These are phyloP conservation scores for Saccharomycopsis microspora DNA, from an alignment of 805 yeast genomes.

Conservation along the genomic window DNA sequence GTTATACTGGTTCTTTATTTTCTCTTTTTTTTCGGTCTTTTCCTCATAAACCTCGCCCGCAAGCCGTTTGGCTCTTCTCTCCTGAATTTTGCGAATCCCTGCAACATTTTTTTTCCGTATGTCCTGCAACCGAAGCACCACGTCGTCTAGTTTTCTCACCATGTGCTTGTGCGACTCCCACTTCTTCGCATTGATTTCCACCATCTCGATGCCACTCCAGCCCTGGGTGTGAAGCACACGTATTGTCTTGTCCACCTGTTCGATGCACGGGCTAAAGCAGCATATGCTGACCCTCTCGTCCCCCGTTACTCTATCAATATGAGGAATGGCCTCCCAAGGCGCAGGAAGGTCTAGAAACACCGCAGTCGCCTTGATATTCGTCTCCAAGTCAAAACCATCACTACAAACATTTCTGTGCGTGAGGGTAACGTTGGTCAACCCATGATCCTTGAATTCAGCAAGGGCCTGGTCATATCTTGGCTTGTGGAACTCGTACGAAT, in stretches of 20 bases:
- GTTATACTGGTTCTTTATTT: slow-evolving; percentile 46
- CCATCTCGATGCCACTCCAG: slow-evolving; percentile 85
- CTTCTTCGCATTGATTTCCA: slow-evolving; percentile 72
- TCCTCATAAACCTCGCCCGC: slow-evolving; percentile 16
- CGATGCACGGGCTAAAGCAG: slow-evolving; percentile 96
- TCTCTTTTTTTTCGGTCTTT: slow-evolving; percentile 16
- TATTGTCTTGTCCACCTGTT: slow-evolving; percentile 85
- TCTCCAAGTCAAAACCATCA: slow-evolving; percentile 60
- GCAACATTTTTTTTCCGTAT: slow-evolving; percentile 61
- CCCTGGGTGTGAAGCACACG: slow-evolving; percentile 63
- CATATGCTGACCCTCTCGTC: slow-evolving; percentile 57
- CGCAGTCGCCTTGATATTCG: slow-evolving; percentile 42
- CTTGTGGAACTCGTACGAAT: slow-evolving; percentile 86
- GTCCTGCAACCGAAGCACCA: slow-evolving; percentile 67
- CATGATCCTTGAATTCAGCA: slow-evolving; percentile 66
- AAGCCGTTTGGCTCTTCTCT: slow-evolving; percentile 19
- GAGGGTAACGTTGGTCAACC: slow-evolving; percentile 40
- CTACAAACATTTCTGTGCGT: slow-evolving; percentile 91
- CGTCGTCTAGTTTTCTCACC: slow-evolving; percentile 74
- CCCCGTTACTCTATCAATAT: slow-evolving; percentile 48
- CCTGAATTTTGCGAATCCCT: slow-evolving; percentile 42
- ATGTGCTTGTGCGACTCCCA: slow-evolving; percentile 88
- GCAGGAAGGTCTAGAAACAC: slow-evolving; percentile 89
- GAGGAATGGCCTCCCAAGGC: slow-evolving; percentile 93
- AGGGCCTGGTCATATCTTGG: slow-evolving; percentile 72